Conservation (phyloP, 140 eudicot genomes). For the Anethum foeniculum region DNA sequence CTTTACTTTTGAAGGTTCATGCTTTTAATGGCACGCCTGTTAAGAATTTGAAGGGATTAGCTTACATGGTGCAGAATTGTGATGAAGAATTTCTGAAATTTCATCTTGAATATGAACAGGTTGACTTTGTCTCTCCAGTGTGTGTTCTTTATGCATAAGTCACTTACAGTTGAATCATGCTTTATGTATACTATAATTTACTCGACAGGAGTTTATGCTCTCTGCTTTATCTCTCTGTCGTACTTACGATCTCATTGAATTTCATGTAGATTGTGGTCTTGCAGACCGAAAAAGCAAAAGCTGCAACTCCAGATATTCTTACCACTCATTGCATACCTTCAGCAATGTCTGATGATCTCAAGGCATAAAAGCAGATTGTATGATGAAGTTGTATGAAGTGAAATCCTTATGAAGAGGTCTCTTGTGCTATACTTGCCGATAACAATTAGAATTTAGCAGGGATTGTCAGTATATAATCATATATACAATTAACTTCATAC, state of each 20-base stretch:
- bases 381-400: not conserved
- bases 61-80: slow-evolving; percentile 57
- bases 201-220: not conserved
- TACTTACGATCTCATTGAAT: not conserved
- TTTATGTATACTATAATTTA: not conserved
- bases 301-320: slow-evolving; percentile 54
- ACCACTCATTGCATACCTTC: slow-evolving; percentile 65
- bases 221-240: not conserved
- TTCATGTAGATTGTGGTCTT: slow-evolving; percentile 50
- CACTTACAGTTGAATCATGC: not conserved
- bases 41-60: slow-evolving; percentile 57
- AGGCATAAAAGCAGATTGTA: slow-evolving; percentile 23
- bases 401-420: not conserved
- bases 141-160: not conserved
- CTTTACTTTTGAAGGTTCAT: slow-evolving; percentile 28
- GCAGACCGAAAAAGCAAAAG: slow-evolving; percentile 43
- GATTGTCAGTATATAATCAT: not conserved
- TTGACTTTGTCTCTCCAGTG: slow-evolving; percentile 11
- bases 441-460: not conserved
- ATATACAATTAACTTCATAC: not conserved
- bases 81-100: slow-evolving; percentile 50
- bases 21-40: slow-evolving; percentile 59
- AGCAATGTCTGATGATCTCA: slow-evolving; percentile 61
- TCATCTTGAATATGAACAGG: slow-evolving; percentile 60
- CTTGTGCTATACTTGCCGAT: not conserved